A percentile compares a stretch with the other conserved stretches of the same genome.
Conservation (phyloP, 441 rosid genomes). For the Brassica balearica region DNA sequence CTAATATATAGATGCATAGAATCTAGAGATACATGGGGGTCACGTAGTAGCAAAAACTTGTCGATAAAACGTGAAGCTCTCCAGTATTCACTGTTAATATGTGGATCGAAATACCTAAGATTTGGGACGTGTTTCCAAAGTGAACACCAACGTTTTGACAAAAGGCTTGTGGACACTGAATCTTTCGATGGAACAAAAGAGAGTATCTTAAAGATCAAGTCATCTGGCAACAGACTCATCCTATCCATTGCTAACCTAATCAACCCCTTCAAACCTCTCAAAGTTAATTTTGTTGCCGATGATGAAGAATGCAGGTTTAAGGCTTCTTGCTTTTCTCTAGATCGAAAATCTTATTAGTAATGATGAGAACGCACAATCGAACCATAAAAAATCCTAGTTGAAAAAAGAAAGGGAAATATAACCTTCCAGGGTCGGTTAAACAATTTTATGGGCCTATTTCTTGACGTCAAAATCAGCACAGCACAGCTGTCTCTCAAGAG, state of each 20-base stretch:
- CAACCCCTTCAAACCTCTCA: not conserved
- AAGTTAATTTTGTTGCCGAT: not conserved
- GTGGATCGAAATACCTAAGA: not conserved
- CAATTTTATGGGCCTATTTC: too few relatives aligned
- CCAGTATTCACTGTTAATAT: not conserved
- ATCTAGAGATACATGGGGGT: not conserved
- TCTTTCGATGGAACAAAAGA: not conserved
- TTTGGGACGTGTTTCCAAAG: constrained; percentile 26
- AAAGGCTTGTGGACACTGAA: constrained; percentile 20
- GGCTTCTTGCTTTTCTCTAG: not conserved
- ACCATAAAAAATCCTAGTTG: not conserved
- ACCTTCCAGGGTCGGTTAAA: too few relatives aligned
- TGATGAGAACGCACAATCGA: not conserved
- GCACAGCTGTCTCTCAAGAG: too few relatives aligned
- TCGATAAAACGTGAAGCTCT: constrained; percentile 25
- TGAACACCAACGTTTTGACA: constrained; percentile 29
- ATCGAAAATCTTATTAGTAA: not conserved
- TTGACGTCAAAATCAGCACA: too few relatives aligned
- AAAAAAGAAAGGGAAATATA: too few relatives aligned
- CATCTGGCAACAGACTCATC: constrained; percentile 13
- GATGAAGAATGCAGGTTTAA: not conserved
- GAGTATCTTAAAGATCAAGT: constrained; percentile 18
- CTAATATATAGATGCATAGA: not conserved
- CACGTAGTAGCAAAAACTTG: constrained; percentile 22
- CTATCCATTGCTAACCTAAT: constrained; percentile 23